Evolutionary conservation across 129 eudicot genomes (phyloP), one percentile per base, ranked within the genome.

Genomic region (Artemisia annua): DNA sequence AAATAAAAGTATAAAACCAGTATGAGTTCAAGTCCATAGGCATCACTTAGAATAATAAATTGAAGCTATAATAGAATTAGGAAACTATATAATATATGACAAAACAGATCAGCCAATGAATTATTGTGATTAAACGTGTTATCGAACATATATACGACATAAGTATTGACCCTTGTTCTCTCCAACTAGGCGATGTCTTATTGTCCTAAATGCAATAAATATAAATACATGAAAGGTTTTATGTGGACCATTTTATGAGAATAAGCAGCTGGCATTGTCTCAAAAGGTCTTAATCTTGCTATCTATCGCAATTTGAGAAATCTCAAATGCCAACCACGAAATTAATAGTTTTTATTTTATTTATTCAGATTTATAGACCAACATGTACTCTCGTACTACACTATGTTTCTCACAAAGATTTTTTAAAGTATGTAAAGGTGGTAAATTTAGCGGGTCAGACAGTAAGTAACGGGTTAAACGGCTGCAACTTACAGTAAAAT

Each of bases 251-350:
- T 32, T 63, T 59, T 71, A 71, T 78, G 67, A 78, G 77, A 63
- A 78, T 78, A 78, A 70, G 72, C 82, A 78, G 82, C 82, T 78
- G 77, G 73, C 82, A 78, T 17, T 78, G 77, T 78, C 77, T 71
- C 66, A 66, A 56, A 78, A 63, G 58, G 77, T 70, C 82, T 52
- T 78, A 71, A 71, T 71, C 82, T 63, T 63, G 66, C 77, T 70
- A 43, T 63, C 77, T 71, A 71, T 78, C 72, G 55, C 63, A 65
- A 70, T 71, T 70, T 60, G 30, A 74, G 54, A 74, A 69, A 63
- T 43, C 12, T 66, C 59, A 70, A 70, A 63, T 18, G 77, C 82
- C 77, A 70, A 70, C 77, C 82, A 78, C 67, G 48, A 63, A 52
- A 78, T 53, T 61, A 43, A 71, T 71, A 50, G 43, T 63, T 63